phyloP scores from a whole-genome alignment of 352 stramenopile genomes.

The Phytophthora nicotianae region DNA sequence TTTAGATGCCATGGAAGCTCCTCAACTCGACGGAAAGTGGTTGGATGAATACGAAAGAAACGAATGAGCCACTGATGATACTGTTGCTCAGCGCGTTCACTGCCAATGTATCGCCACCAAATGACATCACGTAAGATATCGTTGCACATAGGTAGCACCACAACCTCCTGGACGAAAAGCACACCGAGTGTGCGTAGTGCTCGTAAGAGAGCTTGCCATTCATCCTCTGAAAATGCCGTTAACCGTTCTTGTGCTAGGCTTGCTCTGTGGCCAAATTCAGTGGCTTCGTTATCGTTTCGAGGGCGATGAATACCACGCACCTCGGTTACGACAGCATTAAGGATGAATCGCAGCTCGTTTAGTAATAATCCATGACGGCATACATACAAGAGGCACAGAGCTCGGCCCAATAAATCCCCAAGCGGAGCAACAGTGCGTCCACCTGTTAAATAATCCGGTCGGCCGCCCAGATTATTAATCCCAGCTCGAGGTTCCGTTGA shows the following conservation, averaged over 20 bases:
- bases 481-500: constrained; percentile 30
- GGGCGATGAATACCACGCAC: constrained; percentile 27
- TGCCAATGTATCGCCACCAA: constrained; percentile 87
- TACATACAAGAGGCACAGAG: constrained; percentile 89
- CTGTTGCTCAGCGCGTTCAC: constrained; percentile 63
- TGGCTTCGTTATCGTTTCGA: constrained; percentile 19
- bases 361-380: constrained; percentile 88
- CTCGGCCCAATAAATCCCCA: constrained; percentile 71
- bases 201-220: constrained; percentile 77
- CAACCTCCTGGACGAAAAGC: constrained; percentile 84
- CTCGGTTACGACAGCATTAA: constrained; percentile 66
- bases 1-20: constrained; percentile 94
- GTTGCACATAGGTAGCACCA: constrained; percentile 89
- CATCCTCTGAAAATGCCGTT: constrained; percentile 65
- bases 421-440: constrained; percentile 62
- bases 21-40: constrained; percentile 80
- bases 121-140: constrained; percentile 89
- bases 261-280: constrained; percentile 28
- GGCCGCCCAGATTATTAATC: constrained; percentile 10
- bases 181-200: constrained; percentile 75
- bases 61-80: constrained; percentile 87
- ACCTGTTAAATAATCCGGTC: constrained; percentile 67
- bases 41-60: constrained; percentile 83
- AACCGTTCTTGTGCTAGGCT: constrained; percentile 31
- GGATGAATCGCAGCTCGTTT: constrained; percentile 85